Conservation (phyloP, 2,329 filamentous ascomycete genomes). For the Pseudopithomyces maydicus region DNA sequence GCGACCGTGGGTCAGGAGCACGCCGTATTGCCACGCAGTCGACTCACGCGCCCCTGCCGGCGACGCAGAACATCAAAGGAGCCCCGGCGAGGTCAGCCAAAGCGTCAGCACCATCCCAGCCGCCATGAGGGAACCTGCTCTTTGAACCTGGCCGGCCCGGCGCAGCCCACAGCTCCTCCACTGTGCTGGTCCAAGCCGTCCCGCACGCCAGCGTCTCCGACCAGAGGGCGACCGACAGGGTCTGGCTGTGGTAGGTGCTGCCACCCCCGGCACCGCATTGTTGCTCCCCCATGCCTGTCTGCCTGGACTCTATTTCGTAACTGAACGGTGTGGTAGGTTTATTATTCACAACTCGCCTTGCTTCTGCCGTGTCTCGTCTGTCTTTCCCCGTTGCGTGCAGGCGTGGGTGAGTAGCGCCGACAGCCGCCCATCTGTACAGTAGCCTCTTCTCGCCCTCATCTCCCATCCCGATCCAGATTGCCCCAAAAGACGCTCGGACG, state of each 20-base stretch:
- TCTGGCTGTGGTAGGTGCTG: slow-evolving; percentile 38
- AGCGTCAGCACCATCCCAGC: slow-evolving; percentile 7
- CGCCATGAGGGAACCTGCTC: neutral
- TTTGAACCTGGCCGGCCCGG: slow-evolving; percentile 33
- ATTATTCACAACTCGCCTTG: slow-evolving; percentile 43
- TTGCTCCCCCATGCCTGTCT: slow-evolving; percentile 35
- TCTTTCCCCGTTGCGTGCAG: slow-evolving; percentile 44
- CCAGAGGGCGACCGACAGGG: slow-evolving; percentile 37
- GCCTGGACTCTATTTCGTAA: slow-evolving; percentile 32
- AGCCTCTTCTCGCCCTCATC: slow-evolving; percentile 40
- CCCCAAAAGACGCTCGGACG: slow-evolving; percentile 46
- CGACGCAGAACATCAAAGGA: slow-evolving; percentile 8
- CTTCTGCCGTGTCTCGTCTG: slow-evolving; percentile 48
- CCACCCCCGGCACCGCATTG: slow-evolving; percentile 41
- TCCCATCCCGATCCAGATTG: slow-evolving; percentile 49
- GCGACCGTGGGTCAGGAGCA: slow-evolving; percentile 38
- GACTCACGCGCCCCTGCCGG: slow-evolving; percentile 9
- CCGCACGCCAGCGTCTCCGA: slow-evolving; percentile 45
- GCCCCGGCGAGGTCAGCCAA: slow-evolving; percentile 17
- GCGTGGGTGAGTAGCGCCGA: slow-evolving; percentile 43
- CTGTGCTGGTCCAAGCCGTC: slow-evolving; percentile 46
- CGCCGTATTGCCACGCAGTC: slow-evolving; percentile 31
- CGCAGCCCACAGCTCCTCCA: slow-evolving; percentile 44
- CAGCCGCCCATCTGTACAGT: slow-evolving; percentile 44
- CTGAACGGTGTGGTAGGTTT: slow-evolving; percentile 43